phyloP scores from a whole-genome alignment of 805 yeast genomes.

The Debaryomyces maramus region DNA sequence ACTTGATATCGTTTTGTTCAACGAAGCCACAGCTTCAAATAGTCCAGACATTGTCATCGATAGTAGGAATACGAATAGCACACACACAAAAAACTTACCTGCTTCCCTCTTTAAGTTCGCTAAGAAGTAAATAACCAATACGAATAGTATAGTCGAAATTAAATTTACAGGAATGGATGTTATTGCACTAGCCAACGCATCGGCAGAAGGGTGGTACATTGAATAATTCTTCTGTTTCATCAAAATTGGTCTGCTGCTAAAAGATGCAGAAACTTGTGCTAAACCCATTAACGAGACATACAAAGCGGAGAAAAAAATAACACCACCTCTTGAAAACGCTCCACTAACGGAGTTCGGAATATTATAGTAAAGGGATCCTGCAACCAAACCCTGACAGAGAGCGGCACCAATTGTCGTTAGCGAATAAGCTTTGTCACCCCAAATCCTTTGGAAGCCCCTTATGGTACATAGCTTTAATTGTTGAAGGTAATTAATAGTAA shows the following conservation, averaged over 20 bases:
- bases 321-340: constrained; percentile 66
- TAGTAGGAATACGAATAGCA: constrained; percentile 46
- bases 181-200: constrained; percentile 24
- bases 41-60: constrained; percentile 54
- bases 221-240: constrained; percentile 31
- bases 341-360: constrained; percentile 51
- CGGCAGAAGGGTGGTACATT: constrained; percentile 30
- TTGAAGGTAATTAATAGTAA: constrained; percentile 41
- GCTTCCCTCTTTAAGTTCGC: constrained; percentile 47
- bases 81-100: constrained; percentile 54
- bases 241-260: constrained; percentile 24
- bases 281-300: constrained; percentile 51
- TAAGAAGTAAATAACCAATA: constrained; percentile 28
- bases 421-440: constrained; percentile 57
- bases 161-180: constrained; percentile 23
- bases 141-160: constrained; percentile 20
- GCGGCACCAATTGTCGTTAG: constrained; percentile 48
- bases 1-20: constrained; percentile 52
- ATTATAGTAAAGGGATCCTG: constrained; percentile 62
- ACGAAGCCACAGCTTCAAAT: constrained; percentile 54
- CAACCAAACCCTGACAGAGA: constrained; percentile 55
- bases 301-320: constrained; percentile 57
- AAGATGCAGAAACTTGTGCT: constrained; percentile 41
- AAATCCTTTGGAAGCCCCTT: constrained; percentile 55
- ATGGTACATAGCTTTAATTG: constrained; percentile 51